Base-by-base conservation (phyloP, 352 stramenopile species). In the Globisporangium carolinianum region DNA sequence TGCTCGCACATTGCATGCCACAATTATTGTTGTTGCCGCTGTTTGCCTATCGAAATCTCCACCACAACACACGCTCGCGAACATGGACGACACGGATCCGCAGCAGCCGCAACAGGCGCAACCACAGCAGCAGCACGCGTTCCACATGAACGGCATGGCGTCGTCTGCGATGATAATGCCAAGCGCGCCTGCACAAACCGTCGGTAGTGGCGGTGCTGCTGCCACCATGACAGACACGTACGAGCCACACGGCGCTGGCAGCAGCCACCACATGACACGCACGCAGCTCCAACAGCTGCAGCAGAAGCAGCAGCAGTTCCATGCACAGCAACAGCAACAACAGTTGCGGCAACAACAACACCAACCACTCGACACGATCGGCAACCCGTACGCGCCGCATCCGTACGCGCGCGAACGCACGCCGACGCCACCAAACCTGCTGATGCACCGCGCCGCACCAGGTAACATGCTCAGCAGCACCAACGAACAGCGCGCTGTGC, bases 401-500 rank as follows among this genome's bases (percentile, higher is more conserved):
- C 41, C 60, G 47, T 65, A 60, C 41, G 53, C 41, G 35, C 60
- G 47, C 48, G 60, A 65, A 12, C 47, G 60, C 17, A 65, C 60
- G 35, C 48, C 53, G 17, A 65, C 60, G 35, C 60, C 60, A 35
- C 60, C 60, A 5, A 61, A n/a, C 38, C 47, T 51, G 32, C 36
- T 60, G 60, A 42, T 65, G 49, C 57, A 62, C 42, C 57, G 51
- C 35, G 24, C 46, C 10, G 24, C 24, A 32, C 24, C 24, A 32
- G 24, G 24, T 32, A 32, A 32, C 24, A 32, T 32, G 24, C 24
- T 32, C 24, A 9, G 41, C 6, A 42, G 11, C 18, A 46, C 18
- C 10, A 7, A 24, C 24, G 46, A 67, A 35, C 65, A 86, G 50
- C 73, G 73, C 47, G 78, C 83, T 2, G 83, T 79, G 24, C 76